Conservation (phyloP, 2,329 filamentous ascomycete species). For the Daldinia sp. region DNA sequence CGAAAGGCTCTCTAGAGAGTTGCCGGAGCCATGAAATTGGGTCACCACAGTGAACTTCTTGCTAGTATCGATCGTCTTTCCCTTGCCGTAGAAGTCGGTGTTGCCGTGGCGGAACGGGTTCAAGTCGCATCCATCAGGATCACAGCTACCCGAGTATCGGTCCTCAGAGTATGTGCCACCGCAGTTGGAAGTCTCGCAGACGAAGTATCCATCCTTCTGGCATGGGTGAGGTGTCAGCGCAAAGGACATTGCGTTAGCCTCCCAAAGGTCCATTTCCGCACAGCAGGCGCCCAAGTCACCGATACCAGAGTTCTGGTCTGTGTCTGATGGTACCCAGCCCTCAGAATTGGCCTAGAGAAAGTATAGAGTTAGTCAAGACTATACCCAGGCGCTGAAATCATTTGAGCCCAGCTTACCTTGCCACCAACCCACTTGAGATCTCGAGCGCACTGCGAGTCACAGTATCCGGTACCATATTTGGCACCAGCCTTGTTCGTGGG, state of each 20-base stretch:
- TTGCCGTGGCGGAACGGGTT: conserved; percentile 72
- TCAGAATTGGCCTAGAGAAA: conserved; percentile 57
- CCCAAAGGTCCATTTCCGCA: conserved; percentile 71
- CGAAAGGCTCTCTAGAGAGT: conserved; percentile 63
- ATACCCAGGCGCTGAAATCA: background rate
- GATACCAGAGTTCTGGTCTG: conserved; percentile 61
- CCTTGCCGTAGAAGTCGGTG: conserved; percentile 68
- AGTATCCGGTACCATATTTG: conserved; percentile 69
- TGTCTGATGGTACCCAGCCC: conserved; percentile 59
- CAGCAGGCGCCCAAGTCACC: conserved; percentile 65
- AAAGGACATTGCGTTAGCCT: conserved; percentile 68
- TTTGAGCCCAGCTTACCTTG: conserved; percentile 51
- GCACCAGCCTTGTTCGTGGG: conserved; percentile 60
- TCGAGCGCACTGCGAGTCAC: conserved; percentile 61
- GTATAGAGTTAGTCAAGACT: conserved; percentile 9
- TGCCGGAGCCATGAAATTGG: conserved; percentile 65
- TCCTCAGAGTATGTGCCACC: conserved; percentile 60
- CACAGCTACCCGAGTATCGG: conserved; percentile 68
- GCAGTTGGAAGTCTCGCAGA: conserved; percentile 59
- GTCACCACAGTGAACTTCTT: conserved; percentile 70
- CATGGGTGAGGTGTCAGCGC: conserved; percentile 72
- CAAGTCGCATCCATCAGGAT: conserved; percentile 73
- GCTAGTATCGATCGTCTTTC: conserved; percentile 65
- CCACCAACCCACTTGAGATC: conserved; percentile 66
- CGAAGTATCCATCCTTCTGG: conserved; percentile 57